These are phyloP conservation scores for Dovyalis caffra DNA, from an alignment of 345 rosid genomes.

Conservation along the genomic window DNA sequence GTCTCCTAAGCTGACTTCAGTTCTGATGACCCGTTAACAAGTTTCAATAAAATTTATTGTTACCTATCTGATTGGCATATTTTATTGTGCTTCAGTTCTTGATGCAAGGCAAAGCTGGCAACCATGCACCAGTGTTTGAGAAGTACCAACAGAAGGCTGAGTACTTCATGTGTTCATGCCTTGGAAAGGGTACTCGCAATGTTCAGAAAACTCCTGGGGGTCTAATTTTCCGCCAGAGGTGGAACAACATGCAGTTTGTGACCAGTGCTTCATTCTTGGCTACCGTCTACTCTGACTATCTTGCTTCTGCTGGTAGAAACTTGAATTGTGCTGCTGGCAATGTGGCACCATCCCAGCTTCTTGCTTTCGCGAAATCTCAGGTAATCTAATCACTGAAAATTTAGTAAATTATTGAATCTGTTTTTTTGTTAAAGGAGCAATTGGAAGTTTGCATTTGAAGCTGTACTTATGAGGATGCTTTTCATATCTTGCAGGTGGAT, in stretches of 20 bases:
- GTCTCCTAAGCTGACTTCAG: background rate
- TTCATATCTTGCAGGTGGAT: slow-evolving; percentile 52
- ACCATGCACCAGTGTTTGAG: slow-evolving; percentile 60
- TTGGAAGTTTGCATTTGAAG: background rate
- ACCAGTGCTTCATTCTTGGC: slow-evolving; percentile 80
- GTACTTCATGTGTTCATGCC: slow-evolving; percentile 79
- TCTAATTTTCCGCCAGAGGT: slow-evolving; percentile 76
- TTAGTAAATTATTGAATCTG: background rate
- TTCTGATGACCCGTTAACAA: background rate
- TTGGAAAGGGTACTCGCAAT: slow-evolving; percentile 63
- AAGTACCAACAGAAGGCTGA: slow-evolving; percentile 84
- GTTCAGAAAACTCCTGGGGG: slow-evolving; percentile 93
- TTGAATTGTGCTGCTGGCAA: slow-evolving; percentile 60
- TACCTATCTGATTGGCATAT: background rate
- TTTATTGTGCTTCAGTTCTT: slow-evolving; percentile 48
- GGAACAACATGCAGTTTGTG: slow-evolving; percentile 98
- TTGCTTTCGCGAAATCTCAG: slow-evolving; percentile 86
- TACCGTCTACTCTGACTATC: slow-evolving; percentile 80
- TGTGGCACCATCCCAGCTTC: slow-evolving; percentile 62
- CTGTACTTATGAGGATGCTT: background rate
- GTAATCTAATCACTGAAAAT: slow-evolving; percentile 23
- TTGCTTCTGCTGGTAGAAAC: slow-evolving; percentile 60
- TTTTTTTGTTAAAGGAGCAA: no score
- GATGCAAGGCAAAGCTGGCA: slow-evolving; percentile 89
- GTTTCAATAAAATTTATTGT: background rate